Percentiles rank a stretch among this genome's conserved stretches.
These are phyloP conservation scores for Yueomyces sp. DNA, from an alignment of 805 yeast species.

Conservation along the genomic window DNA sequence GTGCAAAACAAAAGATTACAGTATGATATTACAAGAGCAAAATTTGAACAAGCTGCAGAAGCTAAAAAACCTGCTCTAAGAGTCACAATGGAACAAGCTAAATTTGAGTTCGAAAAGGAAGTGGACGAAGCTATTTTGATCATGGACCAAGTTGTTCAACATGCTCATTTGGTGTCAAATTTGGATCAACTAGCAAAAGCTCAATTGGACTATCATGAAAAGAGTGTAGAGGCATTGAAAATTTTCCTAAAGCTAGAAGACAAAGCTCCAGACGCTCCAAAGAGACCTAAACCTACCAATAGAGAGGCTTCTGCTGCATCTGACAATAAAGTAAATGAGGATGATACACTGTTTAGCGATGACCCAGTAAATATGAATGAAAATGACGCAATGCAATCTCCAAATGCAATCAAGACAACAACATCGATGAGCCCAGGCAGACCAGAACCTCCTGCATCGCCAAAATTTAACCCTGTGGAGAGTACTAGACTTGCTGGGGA, in stretches of 20 bases:
- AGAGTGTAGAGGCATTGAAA: constrained; percentile 10
- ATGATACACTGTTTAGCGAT: too few species aligned
- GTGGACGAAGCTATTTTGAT: constrained; percentile 77
- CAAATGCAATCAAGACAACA: too few species aligned
- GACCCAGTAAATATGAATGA: too few species aligned
- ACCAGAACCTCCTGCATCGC: too few species aligned
- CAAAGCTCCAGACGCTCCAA: not conserved
- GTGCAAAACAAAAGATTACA: constrained; percentile 68
- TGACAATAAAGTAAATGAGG: too few species aligned
- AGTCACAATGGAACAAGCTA: constrained; percentile 67
- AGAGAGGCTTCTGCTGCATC: too few species aligned
- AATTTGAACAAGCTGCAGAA: constrained; percentile 34
- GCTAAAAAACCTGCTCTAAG: constrained; percentile 62
- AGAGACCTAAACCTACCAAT: not conserved
- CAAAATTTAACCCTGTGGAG: too few species aligned
- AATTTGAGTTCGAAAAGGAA: constrained; percentile 79
- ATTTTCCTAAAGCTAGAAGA: not conserved
- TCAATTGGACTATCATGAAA: constrained; percentile 69
- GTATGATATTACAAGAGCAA: constrained; percentile 68
- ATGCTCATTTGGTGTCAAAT: constrained; percentile 55
- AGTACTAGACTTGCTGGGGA: too few species aligned
- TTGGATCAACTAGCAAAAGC: constrained; percentile 60
- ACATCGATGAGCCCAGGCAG: too few species aligned
- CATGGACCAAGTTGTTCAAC: constrained; percentile 67
- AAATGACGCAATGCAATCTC: too few species aligned